Percentiles rank a stretch among this genome's conserved stretches.
phyloP scores from a whole-genome alignment of 2,329 filamentous ascomycete genomes.

The Aureobasidium subglaciale region DNA sequence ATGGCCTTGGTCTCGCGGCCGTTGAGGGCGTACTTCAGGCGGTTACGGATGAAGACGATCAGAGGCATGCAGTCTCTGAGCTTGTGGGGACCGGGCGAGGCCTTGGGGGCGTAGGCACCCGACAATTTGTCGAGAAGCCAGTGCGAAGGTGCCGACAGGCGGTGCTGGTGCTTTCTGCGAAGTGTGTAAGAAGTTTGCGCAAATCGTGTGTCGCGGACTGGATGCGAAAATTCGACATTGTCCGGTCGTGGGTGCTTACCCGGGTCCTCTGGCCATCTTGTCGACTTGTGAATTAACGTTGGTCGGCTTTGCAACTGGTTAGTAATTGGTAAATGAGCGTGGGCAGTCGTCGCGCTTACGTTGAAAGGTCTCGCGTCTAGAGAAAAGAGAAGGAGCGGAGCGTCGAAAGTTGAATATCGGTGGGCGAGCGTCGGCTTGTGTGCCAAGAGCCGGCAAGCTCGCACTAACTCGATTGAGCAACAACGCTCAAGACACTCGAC shows the following conservation, averaged over 20 bases:
- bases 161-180: constrained; percentile 87
- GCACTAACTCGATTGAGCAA: neutral
- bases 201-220: neutral
- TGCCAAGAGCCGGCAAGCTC: neutral
- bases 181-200: constrained; percentile 54
- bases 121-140: constrained; percentile 99
- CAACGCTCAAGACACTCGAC: neutral
- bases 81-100: constrained; percentile 92
- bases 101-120: constrained; percentile 63
- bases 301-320: constrained; percentile 14
- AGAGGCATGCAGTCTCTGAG: constrained; percentile 96
- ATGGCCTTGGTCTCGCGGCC: constrained; percentile 95
- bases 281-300: constrained; percentile 24
- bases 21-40: constrained; percentile 94
- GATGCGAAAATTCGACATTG: constrained; percentile 7
- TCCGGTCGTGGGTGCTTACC: constrained; percentile 19
- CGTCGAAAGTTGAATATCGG: neutral
- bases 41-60: constrained; percentile 91
- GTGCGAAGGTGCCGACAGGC: constrained; percentile 96
- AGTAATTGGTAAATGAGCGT: constrained; percentile 9
- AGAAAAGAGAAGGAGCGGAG: neutral
- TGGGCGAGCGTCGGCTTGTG: neutral
- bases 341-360: constrained; percentile 12
- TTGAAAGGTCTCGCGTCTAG: constrained; percentile 9
- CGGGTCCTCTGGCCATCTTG: constrained; percentile 59